A percentile compares a stretch with the other conserved stretches of the same genome.
Evolutionary conservation across 345 rosid genomes (phyloP).

Genomic region (Citrus sinensis): DNA sequence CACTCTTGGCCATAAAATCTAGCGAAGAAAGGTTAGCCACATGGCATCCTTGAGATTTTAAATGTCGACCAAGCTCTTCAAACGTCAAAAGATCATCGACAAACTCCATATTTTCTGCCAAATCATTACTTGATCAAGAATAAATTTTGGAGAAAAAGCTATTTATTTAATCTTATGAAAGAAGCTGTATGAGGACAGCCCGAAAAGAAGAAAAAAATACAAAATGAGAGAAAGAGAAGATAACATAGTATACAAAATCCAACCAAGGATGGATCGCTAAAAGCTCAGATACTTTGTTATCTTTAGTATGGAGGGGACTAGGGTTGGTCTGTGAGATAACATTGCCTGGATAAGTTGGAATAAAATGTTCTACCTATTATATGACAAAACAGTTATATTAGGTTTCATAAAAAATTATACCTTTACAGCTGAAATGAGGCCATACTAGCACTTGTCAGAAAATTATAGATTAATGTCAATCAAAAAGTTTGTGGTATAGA

Average conservation of each 20-base stretch:
- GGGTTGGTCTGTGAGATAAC: neutral
- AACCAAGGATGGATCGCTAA: neutral
- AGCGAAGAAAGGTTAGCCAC: constrained; percentile 88
- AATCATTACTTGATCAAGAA: constrained; percentile 17
- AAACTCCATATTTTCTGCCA: constrained; percentile 89
- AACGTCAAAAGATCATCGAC: constrained; percentile 87
- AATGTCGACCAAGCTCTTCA: constrained; percentile 61
- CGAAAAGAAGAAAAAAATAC: neutral
- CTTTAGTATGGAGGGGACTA: neutral
- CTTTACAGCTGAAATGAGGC: neutral
- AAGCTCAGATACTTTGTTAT: neutral
- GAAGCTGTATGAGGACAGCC: neutral
- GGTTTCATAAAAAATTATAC: neutral
- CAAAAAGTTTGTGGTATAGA: neutral
- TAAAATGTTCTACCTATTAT: neutral
- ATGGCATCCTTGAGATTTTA: constrained; percentile 74
- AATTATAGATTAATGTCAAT: neutral
- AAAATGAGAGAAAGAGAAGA: neutral
- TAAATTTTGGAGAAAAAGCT: neutral
- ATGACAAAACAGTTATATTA: neutral
- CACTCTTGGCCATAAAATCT: constrained; percentile 70
- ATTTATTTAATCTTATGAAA: neutral
- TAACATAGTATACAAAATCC: neutral
- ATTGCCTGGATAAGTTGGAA: neutral
- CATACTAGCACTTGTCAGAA: neutral